Evolutionary conservation across 345 rosid genomes (phyloP).

Genomic region (Eucalyptus brandiana): DNA sequence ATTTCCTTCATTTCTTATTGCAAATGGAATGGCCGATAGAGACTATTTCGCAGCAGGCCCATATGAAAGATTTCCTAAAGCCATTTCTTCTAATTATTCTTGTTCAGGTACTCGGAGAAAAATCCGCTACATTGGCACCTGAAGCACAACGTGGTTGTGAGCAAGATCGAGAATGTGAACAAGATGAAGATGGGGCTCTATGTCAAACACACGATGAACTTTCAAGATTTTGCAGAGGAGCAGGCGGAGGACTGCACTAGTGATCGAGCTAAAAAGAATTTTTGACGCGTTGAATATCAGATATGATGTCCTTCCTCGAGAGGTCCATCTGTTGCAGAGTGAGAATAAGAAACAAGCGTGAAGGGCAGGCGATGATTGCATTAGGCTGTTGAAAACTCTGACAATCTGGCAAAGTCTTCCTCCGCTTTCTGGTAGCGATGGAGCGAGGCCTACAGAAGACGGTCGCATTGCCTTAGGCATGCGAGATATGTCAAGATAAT

Average conservation of each 20-base stretch:
- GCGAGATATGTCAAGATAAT: not conserved
- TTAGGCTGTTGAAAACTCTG: not conserved
- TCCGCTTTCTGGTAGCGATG: not conserved
- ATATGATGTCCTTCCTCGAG: slow-evolving; percentile 39
- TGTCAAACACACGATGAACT: slow-evolving; percentile 39
- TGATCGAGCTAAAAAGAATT: slow-evolving; percentile 34
- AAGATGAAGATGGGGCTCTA: slow-evolving; percentile 31
- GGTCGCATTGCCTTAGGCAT: not conserved
- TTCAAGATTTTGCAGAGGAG: slow-evolving; percentile 42
- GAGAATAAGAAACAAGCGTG: not conserved
- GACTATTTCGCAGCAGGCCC: no score
- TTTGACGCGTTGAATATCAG: slow-evolving; percentile 39
- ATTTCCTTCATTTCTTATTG: no score
- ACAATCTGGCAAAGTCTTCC: not conserved
- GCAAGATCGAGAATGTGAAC: slow-evolving; percentile 43
- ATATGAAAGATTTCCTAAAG: no score
- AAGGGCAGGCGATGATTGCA: not conserved
- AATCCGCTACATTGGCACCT: slow-evolving; percentile 36
- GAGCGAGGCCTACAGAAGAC: not conserved
- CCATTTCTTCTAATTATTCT: no score
- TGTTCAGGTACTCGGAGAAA: slow-evolving; percentile 6
- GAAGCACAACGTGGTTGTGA: slow-evolving; percentile 22
- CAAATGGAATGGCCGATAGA: no score
- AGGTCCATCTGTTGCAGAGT: slow-evolving; percentile 20
- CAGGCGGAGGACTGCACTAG: slow-evolving; percentile 34